phyloP scores from a whole-genome alignment of 306 rosid genomes.

The Potentilla sterilis region DNA sequence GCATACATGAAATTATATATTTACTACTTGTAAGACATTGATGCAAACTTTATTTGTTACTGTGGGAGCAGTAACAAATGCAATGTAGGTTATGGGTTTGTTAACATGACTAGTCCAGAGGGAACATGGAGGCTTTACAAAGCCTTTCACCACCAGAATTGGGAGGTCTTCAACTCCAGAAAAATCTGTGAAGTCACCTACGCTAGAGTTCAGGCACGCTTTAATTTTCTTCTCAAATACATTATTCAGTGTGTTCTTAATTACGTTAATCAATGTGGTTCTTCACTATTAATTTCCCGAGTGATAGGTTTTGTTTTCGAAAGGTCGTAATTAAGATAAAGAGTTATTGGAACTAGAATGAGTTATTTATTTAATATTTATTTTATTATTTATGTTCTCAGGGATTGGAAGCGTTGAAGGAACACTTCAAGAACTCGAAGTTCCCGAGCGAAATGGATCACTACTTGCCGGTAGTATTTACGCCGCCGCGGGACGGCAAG shows the following conservation, averaged over 20 bases:
- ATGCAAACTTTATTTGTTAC: background rate
- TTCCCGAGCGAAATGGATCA: slow-evolving; percentile 89
- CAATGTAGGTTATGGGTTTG: slow-evolving; percentile 97
- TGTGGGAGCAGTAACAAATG: slow-evolving; percentile 74
- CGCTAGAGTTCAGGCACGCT: slow-evolving; percentile 78
- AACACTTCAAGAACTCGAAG: slow-evolving; percentile 94
- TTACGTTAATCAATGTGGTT: background rate
- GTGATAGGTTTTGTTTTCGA: background rate
- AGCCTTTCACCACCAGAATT: slow-evolving; percentile 84
- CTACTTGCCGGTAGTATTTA: slow-evolving; percentile 72
- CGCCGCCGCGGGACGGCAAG: slow-evolving; percentile 84
- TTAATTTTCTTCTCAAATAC: background rate
- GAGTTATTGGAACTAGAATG: background rate
- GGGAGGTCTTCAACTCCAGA: slow-evolving; percentile 93
- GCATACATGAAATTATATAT: background rate
- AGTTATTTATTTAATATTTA: background rate
- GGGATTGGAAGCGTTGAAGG: slow-evolving; percentile 91
- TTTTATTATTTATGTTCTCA: background rate
- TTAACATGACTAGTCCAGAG: slow-evolving; percentile 87
- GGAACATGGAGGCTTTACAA: slow-evolving; percentile 79
- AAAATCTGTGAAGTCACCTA: slow-evolving; percentile 88
- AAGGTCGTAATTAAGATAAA: background rate
- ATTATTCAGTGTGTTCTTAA: no score
- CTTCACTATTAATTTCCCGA: background rate
- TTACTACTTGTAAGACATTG: background rate